Conservation (phyloP, 768 basidiomycete species). For the Russula sp. region DNA sequence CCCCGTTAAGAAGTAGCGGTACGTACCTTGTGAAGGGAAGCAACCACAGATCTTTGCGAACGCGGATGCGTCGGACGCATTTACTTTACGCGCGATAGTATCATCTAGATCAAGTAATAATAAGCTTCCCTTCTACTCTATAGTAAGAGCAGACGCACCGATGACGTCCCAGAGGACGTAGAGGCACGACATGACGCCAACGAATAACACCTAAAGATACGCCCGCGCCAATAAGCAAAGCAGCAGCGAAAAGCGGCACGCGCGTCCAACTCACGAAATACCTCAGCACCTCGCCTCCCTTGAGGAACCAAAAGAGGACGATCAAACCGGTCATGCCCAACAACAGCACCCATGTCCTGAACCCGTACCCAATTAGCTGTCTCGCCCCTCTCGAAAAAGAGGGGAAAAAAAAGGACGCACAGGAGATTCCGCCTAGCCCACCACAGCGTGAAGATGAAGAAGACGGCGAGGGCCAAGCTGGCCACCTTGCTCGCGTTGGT, state of each 20-base stretch:
- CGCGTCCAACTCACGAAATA: conserved; percentile 51
- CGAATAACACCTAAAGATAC: conserved; percentile 59
- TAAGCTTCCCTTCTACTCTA: background rate
- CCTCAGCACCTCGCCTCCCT: conserved; percentile 63
- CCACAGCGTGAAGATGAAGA: conserved; percentile 86
- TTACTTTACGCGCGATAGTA: conserved; percentile 77
- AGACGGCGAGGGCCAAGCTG: conserved; percentile 69
- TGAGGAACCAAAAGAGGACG: conserved; percentile 80
- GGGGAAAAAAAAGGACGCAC: conserved; percentile 40
- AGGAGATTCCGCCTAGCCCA: conserved; percentile 74
- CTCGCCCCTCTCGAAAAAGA: background rate
- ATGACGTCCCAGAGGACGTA: conserved; percentile 88
- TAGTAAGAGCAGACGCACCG: conserved; percentile 39
- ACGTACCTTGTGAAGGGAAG: conserved; percentile 68
- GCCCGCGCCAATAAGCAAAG: background rate
- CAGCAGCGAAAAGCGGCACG: background rate
- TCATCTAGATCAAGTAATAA: conserved; percentile 52
- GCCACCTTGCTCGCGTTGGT: conserved; percentile 87
- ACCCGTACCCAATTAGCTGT: background rate
- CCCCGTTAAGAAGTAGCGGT: background rate
- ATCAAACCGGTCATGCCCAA: conserved; percentile 75
- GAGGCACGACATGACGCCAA: conserved; percentile 83
- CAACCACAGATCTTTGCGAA: conserved; percentile 85
- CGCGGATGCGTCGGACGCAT: conserved; percentile 79
- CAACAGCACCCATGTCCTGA: conserved; percentile 73